Evolutionary conservation across 2,329 filamentous ascomycete species (phyloP), one percentile per base, ranked within the genome.

Genomic region (Pezizomycotina sp.): DNA sequence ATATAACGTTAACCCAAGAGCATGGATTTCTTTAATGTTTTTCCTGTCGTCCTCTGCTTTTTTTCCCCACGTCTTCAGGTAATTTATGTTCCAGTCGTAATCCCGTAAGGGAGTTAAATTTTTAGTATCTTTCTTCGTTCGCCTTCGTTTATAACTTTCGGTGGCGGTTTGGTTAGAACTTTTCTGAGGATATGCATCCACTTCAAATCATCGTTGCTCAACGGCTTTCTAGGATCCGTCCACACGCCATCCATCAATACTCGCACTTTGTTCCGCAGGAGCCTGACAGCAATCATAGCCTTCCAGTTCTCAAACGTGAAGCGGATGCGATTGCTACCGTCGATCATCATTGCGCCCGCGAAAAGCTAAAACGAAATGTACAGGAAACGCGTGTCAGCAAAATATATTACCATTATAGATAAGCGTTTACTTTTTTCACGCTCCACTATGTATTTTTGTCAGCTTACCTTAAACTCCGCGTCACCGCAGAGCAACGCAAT

Each of bases 281-380:
- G 71, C 58, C 93, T 93, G 52, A 98, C 61, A n/a, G 77, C 83
- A 22, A 92, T 69, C 66, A 89, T 75, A 0, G 76, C 76, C 59
- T 84, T 91, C 84, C 86, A 95, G 53, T 92, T 79, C 4, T 74
- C 68, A 1, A 91, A 68, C 14, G 77, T 70, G 54, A 95, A 92
- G 31, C 81, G 71, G 31, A 86, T 69, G 19, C 84, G 69, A 54
- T 92, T 92, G 27, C 81, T 78, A 54, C 93, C 89, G 27, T 98
- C 67, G 13, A 82, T 68, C 25, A 93, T 67, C 2, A 92, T 77
- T 16, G 45, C 36, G 9, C 89, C 89, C 0, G 84, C 71, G 54
- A 81, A 92, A 62, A 93, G 71, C 68, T 86, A 33, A 14, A 31
- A 9, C 5, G n/a, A 21, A 30, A 6, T 7, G 4, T 9, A 5